Conservation (phyloP, 768 basidiomycete species). For the Pleurotus cornucopiae region DNA sequence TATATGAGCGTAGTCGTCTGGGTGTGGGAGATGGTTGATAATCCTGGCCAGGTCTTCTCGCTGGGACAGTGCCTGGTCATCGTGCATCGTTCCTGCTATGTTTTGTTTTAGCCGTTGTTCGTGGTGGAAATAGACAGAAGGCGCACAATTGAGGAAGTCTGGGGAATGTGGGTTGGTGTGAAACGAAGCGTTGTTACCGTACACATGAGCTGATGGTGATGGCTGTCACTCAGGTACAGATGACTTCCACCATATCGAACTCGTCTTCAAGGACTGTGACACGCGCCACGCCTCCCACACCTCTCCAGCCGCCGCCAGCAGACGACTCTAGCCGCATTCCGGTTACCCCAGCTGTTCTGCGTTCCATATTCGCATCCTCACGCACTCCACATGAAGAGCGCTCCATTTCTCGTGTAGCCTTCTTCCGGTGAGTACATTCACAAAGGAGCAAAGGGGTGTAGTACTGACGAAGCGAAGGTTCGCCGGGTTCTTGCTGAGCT, state of each 20-base stretch:
- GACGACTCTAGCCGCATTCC: conserved; percentile 63
- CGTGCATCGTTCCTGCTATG: conserved; percentile 12
- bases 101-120: too few species aligned
- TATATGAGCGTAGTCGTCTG: conserved; percentile 55
- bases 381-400: conserved; percentile 79
- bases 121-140: conserved; percentile 17
- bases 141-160: conserved; percentile 8
- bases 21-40: conserved; percentile 54
- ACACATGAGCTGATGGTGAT: background rate
- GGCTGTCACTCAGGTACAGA: conserved; percentile 13
- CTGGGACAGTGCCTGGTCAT: conserved; percentile 30
- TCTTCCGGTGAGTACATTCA: conserved; percentile 60
- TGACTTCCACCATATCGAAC: conserved; percentile 49
- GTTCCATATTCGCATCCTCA: conserved; percentile 85
- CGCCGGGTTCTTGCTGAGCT: conserved; percentile 78
- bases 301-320: conserved; percentile 33
- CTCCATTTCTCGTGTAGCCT: conserved; percentile 78
- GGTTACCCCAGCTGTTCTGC: conserved; percentile 76
- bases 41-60: conserved; percentile 59
- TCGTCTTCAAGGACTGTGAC: conserved; percentile 41
- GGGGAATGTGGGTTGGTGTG: conserved; percentile 5
- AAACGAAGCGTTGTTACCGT: conserved; percentile 2
- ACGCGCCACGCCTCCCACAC: conserved; percentile 28
- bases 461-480: conserved; percentile 43
- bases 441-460: background rate